Evolutionary conservation across 345 rosid species (phyloP).

Genomic region (Camelina laxa): DNA sequence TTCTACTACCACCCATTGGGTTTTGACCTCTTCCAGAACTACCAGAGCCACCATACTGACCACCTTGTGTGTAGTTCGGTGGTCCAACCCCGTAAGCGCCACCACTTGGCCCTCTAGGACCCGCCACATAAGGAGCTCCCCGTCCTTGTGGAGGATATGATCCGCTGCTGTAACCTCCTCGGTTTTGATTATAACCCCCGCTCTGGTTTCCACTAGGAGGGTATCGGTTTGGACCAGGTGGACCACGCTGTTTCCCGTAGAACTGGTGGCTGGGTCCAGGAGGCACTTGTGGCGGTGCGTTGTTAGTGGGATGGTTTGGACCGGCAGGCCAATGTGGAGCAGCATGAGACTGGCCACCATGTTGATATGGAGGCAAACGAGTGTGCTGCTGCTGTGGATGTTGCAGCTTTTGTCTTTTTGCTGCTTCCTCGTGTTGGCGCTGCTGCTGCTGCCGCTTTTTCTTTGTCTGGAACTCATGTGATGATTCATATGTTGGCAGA

Average conservation of each 20-base stretch:
- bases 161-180: constrained; percentile 71
- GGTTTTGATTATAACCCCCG: constrained; percentile 53
- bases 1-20: constrained; percentile 82
- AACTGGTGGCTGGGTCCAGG: constrained; percentile 76
- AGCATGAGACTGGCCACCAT: constrained; percentile 78
- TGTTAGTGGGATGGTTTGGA: constrained; percentile 54
- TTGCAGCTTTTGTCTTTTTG: constrained; percentile 82
- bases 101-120: constrained; percentile 78
- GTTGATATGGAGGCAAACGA: constrained; percentile 79
- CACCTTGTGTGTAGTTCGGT: constrained; percentile 77
- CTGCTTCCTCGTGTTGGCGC: constrained; percentile 84
- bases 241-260: constrained; percentile 77
- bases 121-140: constrained; percentile 68
- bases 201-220: constrained; percentile 67
- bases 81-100: constrained; percentile 75
- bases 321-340: constrained; percentile 54
- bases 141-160: constrained; percentile 86
- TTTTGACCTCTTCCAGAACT: constrained; percentile 80
- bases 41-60: constrained; percentile 68
- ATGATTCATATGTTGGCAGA: constrained; percentile 91
- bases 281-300: constrained; percentile 72
- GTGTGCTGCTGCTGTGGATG: constrained; percentile 80
- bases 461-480: constrained; percentile 97
- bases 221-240: constrained; percentile 71
- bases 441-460: constrained; percentile 96